phyloP scores from a whole-genome alignment of 768 basidiomycete genomes.

The Kwoniella dejecticola region DNA sequence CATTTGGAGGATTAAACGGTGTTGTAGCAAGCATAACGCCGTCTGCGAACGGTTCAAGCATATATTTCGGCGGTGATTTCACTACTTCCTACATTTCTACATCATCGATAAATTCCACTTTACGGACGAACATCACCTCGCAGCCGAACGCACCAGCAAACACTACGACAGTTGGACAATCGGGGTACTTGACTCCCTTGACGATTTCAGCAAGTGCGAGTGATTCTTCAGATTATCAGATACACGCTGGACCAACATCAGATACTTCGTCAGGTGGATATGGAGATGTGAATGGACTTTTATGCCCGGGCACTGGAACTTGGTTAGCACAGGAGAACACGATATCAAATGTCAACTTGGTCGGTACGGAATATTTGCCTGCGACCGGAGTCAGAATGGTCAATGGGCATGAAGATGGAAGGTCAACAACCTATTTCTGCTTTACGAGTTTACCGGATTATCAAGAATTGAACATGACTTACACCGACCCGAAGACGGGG shows the following conservation, averaged over 20 bases:
- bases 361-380: conserved; percentile 71
- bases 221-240: conserved; percentile 65
- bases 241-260: conserved; percentile 57
- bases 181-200: conserved; percentile 81
- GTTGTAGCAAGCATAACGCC: conserved; percentile 75
- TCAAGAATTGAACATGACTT: conserved; percentile 71
- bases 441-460: conserved; percentile 89
- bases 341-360: conserved; percentile 72
- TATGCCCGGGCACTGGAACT: conserved; percentile 81
- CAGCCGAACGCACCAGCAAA: conserved; percentile 76
- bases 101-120: conserved; percentile 62
- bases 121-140: conserved; percentile 65
- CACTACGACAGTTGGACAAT: conserved; percentile 68
- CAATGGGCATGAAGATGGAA: conserved; percentile 79
- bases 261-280: conserved; percentile 45
- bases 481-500: conserved; percentile 72
- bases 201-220: conserved; percentile 67
- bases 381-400: conserved; percentile 83
- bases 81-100: conserved; percentile 64
- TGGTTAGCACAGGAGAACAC: conserved; percentile 81
- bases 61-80: conserved; percentile 90
- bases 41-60: conserved; percentile 68
- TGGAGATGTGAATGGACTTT: conserved; percentile 57
- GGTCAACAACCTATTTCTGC: conserved; percentile 84
- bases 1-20: conserved; percentile 79